These are phyloP conservation scores for Cylindrotheca fusiformis DNA, from an alignment of 108 stramenopile species.

Conservation along the genomic window DNA sequence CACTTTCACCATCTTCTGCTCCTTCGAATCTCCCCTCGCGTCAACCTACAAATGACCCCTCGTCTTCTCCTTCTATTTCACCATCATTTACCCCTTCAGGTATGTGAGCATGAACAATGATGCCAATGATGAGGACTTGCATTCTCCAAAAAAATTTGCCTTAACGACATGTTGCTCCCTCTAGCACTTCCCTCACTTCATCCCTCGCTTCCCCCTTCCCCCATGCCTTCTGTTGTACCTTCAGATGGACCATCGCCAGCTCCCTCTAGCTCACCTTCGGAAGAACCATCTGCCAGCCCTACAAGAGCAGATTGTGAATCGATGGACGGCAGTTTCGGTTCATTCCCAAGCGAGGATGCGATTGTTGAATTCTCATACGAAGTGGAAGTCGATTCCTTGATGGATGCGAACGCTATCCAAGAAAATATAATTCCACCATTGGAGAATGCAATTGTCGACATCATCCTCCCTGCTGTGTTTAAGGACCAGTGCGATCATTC, in stretches of 20 bases:
- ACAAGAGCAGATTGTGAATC: conserved; percentile 8
- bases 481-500: conserved; percentile 11
- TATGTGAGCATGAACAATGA: neutral
- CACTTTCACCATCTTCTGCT: neutral
- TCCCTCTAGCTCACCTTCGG: conserved; percentile 5
- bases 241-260: neutral
- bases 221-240: conserved; percentile 8
- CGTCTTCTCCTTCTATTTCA: neutral
- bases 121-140: too few relatives aligned
- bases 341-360: conserved; percentile 5
- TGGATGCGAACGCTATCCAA: neutral
- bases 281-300: conserved; percentile 6
- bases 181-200: neutral
- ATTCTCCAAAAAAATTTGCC: too few relatives aligned
- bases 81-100: conserved; percentile 10
- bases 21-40: conserved; percentile 4
- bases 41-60: conserved; percentile 1
- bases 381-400: conserved; percentile 13
- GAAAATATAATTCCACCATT: conserved; percentile 11
- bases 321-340: conserved; percentile 21
- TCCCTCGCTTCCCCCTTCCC: conserved; percentile 6
- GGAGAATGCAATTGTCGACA: conserved; percentile 29
- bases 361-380: conserved; percentile 23
- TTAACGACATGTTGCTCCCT: neutral
- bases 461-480: conserved; percentile 21